These are phyloP conservation scores for Cladosporium sp. DNA, from an alignment of 2,329 filamentous ascomycete genomes.

Conservation along the genomic window DNA sequence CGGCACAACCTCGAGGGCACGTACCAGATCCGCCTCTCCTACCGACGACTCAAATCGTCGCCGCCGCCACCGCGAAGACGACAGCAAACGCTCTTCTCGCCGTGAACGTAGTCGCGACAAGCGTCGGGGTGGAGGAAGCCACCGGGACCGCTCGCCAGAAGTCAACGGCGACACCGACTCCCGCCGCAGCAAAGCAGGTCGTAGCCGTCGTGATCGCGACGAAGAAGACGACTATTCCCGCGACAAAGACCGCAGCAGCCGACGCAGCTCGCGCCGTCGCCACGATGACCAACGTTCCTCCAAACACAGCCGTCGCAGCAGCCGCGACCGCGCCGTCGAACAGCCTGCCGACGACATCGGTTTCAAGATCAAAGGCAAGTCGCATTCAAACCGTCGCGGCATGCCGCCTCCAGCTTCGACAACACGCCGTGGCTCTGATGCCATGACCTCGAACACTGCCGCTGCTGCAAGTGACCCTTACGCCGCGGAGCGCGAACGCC, in stretches of 20 bases:
- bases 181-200: constrained; percentile 20
- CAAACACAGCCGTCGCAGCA: constrained; percentile 34
- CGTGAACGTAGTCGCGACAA: constrained; percentile 42
- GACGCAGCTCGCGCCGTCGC: constrained; percentile 43
- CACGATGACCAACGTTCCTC: constrained; percentile 44
- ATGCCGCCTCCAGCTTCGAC: constrained; percentile 23
- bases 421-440: constrained; percentile 15
- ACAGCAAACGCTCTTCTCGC: constrained; percentile 37
- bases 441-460: background rate
- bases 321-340: constrained; percentile 37
- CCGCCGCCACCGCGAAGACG: constrained; percentile 51
- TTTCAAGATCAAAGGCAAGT: constrained; percentile 45
- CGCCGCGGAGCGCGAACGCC: constrained; percentile 30
- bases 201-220: constrained; percentile 34
- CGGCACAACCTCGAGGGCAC: constrained; percentile 41
- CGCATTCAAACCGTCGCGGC: constrained; percentile 22
- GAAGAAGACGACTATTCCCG: constrained; percentile 22
- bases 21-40: constrained; percentile 63
- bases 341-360: constrained; percentile 36
- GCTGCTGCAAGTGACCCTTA: constrained; percentile 27
- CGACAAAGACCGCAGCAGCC: constrained; percentile 22
- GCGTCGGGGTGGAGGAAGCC: constrained; percentile 28
- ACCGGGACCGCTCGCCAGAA: constrained; percentile 32
- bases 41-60: constrained; percentile 55
- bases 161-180: constrained; percentile 22